Evolutionary conservation across 768 basidiomycete genomes (phyloP).

Genomic region (Flagelloscypha sp.): DNA sequence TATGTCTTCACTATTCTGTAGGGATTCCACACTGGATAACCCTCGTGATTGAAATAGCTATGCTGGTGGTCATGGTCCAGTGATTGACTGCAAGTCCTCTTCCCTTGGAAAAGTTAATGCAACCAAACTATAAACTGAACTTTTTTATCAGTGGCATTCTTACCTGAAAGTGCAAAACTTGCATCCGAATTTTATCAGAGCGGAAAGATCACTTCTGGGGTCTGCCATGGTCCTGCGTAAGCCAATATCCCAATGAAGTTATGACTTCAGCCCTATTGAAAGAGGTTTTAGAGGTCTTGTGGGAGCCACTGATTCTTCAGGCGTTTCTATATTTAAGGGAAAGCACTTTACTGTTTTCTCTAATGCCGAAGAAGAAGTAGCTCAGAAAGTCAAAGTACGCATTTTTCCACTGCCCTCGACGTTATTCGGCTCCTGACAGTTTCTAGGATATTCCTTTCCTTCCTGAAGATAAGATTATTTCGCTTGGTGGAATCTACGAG

Average conservation of each 20-base stretch:
- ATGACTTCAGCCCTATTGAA: neutral
- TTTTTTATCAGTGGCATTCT: no score
- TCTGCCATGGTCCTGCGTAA: conserved; percentile 76
- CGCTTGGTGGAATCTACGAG: conserved; percentile 58
- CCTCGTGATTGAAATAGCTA: no score
- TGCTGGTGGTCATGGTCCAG: conserved; percentile 73
- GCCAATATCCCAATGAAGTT: conserved; percentile 15
- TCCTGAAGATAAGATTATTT: conserved; percentile 54
- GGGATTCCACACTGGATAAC: no score
- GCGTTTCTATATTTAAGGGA: conserved; percentile 16
- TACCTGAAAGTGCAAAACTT: no score
- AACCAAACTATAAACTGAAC: no score
- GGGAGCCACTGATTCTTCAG: conserved; percentile 41
- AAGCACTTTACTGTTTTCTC: conserved; percentile 51
- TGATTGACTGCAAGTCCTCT: no score
- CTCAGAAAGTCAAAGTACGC: conserved; percentile 37
- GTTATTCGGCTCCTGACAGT: no score
- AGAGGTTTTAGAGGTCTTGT: conserved; percentile 45
- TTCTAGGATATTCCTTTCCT: conserved; percentile 58
- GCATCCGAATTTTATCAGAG: conserved; percentile 68
- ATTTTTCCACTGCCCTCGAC: no score
- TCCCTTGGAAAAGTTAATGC: no score
- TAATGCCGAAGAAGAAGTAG: conserved; percentile 54
- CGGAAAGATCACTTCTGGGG: conserved; percentile 60
- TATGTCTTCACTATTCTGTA: no score